Evolutionary conservation across 2,329 filamentous ascomycete species (phyloP), one percentile per base, ranked within the genome.

Genomic region (Ramularia endophylla): DNA sequence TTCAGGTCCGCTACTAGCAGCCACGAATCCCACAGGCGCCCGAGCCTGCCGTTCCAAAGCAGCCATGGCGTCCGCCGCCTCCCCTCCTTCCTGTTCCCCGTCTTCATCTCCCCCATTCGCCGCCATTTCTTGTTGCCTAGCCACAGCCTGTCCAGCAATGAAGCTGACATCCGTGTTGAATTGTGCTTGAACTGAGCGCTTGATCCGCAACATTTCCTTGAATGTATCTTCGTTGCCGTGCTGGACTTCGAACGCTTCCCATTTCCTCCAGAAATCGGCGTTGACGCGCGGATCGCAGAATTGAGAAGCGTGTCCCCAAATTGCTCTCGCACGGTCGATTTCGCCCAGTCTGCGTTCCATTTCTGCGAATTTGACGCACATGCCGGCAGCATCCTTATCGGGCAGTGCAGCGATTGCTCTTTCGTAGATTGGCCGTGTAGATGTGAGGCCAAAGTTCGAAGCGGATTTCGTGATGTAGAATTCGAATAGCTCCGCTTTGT

Each of bases 131-230:
- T 75, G 77, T 62, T 94, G 85, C 48, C 88, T 80, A 16, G 88
- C 88, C 52, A 98, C 74, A 18, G 92, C 92, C 64, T 98, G 92
- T 4, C 87, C 94, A 8, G 92, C 92, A 65, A 98, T 95, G 60
- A 95, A 98, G 63, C 89, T 94, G 72, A 98, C 90, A 60, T 98
- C 92, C 32, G 94, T 98, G 61, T 97, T 97, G 74, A 94, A 98
- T 69, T 95, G 87, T 39, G 92, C 90, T 65, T 95, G 88, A 9
- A 98, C 92, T 65, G 87, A 95, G 62, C 92, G 76, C 74, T 97
- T 98, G 72, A 98, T 88, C 20, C 92, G 83, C 48, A 97, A 74
- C 92, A 98, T 98, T 64, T 98, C 92, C 71, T 95, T 95, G 75
- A 94, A 98, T 0, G 94, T 98, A 64, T 98, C 92, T 64, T 98